phyloP scores from a whole-genome alignment of 108 stramenopile species.

The Aureococcus anophagefferens region DNA sequence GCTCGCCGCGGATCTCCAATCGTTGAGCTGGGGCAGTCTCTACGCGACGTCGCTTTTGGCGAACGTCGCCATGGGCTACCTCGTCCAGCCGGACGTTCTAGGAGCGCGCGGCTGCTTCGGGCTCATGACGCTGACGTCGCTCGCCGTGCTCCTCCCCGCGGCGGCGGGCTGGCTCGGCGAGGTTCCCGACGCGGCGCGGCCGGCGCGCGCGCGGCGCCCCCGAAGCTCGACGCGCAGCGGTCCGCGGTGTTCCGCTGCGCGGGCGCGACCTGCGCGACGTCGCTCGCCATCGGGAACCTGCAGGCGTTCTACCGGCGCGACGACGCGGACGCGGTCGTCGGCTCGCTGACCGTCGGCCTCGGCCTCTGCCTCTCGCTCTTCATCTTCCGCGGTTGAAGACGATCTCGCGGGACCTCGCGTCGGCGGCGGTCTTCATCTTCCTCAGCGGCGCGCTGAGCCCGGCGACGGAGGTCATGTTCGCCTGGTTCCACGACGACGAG shows the following conservation, averaged over 20 bases:
- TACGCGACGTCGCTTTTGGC: not conserved
- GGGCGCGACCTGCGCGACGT: not conserved
- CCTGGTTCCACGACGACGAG: not conserved
- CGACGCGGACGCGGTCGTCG: not conserved
- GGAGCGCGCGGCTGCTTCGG: slow-evolving; percentile 8
- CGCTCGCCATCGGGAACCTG: not conserved
- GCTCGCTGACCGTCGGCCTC: not conserved
- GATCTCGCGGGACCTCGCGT: not conserved
- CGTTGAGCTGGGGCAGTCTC: slow-evolving; percentile 14
- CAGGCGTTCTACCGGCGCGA: not conserved
- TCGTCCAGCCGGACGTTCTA: not conserved
- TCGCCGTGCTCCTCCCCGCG: slow-evolving; percentile 13
- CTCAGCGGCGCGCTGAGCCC: not conserved
- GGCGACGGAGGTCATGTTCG: not conserved
- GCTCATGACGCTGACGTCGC: slow-evolving; percentile 1
- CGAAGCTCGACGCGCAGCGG: no score
- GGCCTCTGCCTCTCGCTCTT: not conserved
- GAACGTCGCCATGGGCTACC: not conserved
- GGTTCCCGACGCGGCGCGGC: not conserved
- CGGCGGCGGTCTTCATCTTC: slow-evolving; percentile 11
- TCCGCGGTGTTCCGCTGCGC: not conserved
- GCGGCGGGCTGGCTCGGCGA: slow-evolving; percentile 6
- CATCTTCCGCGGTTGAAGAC: not conserved
- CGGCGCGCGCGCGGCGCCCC: no score
- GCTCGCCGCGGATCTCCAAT: slow-evolving; percentile 13